Conservation (phyloP, 2,329 filamentous ascomycete species). For the Pezicula radicicola region DNA sequence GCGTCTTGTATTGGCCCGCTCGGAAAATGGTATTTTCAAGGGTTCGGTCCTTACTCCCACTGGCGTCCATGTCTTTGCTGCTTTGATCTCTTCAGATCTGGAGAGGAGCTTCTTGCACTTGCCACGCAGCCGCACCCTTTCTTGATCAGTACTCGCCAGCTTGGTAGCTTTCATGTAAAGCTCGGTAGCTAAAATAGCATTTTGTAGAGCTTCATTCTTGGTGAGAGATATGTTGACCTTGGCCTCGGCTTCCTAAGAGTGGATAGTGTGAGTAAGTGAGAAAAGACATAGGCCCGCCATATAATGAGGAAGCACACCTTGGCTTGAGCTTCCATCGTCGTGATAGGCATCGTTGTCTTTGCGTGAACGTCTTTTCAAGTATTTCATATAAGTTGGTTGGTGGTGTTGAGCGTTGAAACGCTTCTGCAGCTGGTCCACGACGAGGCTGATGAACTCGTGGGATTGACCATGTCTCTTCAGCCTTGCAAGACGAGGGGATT, state of each 20-base stretch:
- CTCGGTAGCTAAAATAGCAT: slow-evolving; percentile 76
- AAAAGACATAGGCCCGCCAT: not conserved
- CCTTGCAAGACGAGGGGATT: too few species aligned
- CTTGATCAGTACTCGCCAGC: slow-evolving; percentile 54
- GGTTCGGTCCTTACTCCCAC: slow-evolving; percentile 11
- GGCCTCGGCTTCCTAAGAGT: slow-evolving; percentile 48
- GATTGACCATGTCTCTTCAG: too few species aligned
- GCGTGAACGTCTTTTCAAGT: too few species aligned
- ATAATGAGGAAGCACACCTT: slow-evolving; percentile 29
- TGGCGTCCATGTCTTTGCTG: slow-evolving; percentile 18
- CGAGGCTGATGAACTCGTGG: too few species aligned
- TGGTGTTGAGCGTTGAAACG: too few species aligned
- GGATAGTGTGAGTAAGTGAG: slow-evolving; percentile 6
- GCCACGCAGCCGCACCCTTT: slow-evolving; percentile 63
- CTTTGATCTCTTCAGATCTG: slow-evolving; percentile 74
- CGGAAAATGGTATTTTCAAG: slow-evolving; percentile 39
- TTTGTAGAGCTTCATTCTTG: slow-evolving; percentile 64
- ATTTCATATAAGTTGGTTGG: too few species aligned
- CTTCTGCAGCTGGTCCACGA: too few species aligned
- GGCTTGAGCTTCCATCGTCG: slow-evolving; percentile 25
- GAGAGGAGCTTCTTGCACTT: slow-evolving; percentile 70
- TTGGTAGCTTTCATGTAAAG: slow-evolving; percentile 75
- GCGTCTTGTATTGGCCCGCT: slow-evolving; percentile 59
- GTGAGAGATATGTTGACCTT: slow-evolving; percentile 46
- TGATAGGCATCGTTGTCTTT: too few species aligned